Conservation (phyloP, 805 yeast species). For the Candida suzukii region DNA sequence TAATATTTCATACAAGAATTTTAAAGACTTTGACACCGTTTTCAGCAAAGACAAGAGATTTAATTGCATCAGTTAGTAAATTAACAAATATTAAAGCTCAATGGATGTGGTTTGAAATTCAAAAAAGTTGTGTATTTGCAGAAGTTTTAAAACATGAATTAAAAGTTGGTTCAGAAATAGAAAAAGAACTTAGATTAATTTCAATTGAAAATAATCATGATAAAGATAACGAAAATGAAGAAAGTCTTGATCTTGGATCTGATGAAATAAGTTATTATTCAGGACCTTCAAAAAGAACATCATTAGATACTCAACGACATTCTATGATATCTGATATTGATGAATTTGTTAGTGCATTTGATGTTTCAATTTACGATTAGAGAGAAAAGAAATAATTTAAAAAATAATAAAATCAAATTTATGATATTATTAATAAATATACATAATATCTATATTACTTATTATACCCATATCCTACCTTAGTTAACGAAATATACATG, state of each 20-base stretch:
- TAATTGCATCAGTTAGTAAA: slow-evolving; percentile 36
- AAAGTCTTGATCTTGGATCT: not conserved
- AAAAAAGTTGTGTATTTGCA: slow-evolving; percentile 26
- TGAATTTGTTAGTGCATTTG: slow-evolving; percentile 14
- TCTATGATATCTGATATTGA: not conserved
- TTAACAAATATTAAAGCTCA: slow-evolving; percentile 46
- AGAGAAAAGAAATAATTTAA: no score
- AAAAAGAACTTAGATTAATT: not conserved
- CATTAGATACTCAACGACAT: not conserved
- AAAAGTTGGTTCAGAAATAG: not conserved
- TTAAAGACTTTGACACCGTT: slow-evolving; percentile 48
- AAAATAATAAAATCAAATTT: no score
- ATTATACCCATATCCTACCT: not conserved
- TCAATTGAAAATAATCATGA: not conserved
- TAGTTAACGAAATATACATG: not conserved
- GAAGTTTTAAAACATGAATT: slow-evolving; percentile 6
- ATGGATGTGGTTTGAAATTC: slow-evolving; percentile 49
- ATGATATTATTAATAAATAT: not conserved
- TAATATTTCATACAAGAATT: slow-evolving; percentile 18
- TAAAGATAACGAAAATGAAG: not conserved
- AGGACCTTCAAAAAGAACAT: not conserved
- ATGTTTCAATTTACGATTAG: slow-evolving; percentile 8
- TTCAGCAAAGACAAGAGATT: slow-evolving; percentile 43
- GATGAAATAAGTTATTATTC: not conserved
- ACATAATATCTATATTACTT: no score